Conservation (phyloP, 495 filamentous ascomycete genomes). For the Daldinia childiae region DNA sequence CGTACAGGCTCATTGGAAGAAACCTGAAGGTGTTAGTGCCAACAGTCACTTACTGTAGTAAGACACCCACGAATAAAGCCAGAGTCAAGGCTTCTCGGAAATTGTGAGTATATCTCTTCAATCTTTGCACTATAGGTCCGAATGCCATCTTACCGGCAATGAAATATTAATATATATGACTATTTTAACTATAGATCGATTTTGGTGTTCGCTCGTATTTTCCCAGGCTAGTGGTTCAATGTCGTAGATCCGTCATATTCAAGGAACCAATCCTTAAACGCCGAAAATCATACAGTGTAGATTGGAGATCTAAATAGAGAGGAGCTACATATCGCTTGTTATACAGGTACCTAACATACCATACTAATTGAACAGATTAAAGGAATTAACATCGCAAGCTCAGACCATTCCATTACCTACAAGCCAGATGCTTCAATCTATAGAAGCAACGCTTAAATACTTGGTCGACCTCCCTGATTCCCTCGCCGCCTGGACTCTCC, state of each 20-base stretch:
- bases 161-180: too few relatives aligned
- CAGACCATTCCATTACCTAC: not conserved
- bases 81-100: not conserved
- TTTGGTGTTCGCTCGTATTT: too few relatives aligned
- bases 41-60: constrained; percentile 40
- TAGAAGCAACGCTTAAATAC: not conserved
- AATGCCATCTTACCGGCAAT: not conserved
- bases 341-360: too few relatives aligned
- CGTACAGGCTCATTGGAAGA: constrained; percentile 78
- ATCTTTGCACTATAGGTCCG: not conserved
- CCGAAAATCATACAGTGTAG: not conserved
- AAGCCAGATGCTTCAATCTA: not conserved
- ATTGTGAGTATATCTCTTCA: not conserved
- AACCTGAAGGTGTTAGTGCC: constrained; percentile 55
- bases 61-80: not conserved
- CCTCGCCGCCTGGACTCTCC: not conserved
- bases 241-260: too few relatives aligned
- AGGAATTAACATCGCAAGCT: not conserved
- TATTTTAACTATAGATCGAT: too few relatives aligned
- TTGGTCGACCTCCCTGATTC: too few relatives aligned
- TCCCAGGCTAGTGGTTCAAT: too few relatives aligned
- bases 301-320: not conserved
- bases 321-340: not conserved
- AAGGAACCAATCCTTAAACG: too few relatives aligned
- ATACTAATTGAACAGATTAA: not conserved